Percentiles rank a stretch among this genome's conserved stretches.
Evolutionary conservation across 352 stramenopile species (phyloP).

Genomic region (Globisporangium ultimum): DNA sequence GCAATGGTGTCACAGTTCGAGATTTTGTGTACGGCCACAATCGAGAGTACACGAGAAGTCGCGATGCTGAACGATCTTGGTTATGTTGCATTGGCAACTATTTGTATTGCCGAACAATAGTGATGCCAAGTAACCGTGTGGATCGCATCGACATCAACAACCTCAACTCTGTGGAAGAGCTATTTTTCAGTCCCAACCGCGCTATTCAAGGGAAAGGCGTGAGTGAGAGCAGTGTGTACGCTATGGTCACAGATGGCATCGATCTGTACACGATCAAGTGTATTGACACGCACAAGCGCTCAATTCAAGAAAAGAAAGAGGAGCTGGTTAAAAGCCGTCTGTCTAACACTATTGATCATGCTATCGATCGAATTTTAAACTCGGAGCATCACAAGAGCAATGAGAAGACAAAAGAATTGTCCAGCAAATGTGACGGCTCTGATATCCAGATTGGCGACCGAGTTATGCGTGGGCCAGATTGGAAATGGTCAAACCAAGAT

Average conservation of each 20-base stretch:
- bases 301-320: constrained; percentile 20
- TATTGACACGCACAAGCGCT: constrained; percentile 52
- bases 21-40: constrained; percentile 76
- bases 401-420: constrained; percentile 7
- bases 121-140: constrained; percentile 60
- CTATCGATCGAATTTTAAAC: constrained; percentile 5
- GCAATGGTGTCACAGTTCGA: constrained; percentile 52
- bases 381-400: constrained; percentile 8
- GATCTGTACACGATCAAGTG: constrained; percentile 66
- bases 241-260: constrained; percentile 61
- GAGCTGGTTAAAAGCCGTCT: constrained; percentile 18
- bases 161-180: constrained; percentile 42
- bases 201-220: constrained; percentile 27
- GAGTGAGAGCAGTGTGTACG: constrained; percentile 64
- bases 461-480: constrained; percentile 68
- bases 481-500: constrained; percentile 83
- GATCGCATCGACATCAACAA: constrained; percentile 52
- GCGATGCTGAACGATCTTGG: constrained; percentile 74
- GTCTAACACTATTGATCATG: background rate
- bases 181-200: constrained; percentile 49
- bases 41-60: constrained; percentile 43
- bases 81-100: constrained; percentile 58
- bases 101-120: constrained; percentile 73
- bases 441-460: constrained; percentile 60
- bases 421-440: constrained; percentile 6